Evolutionary conservation across 2,329 filamentous ascomycete genomes (phyloP).

Genomic region (Fusarium sp.): DNA sequence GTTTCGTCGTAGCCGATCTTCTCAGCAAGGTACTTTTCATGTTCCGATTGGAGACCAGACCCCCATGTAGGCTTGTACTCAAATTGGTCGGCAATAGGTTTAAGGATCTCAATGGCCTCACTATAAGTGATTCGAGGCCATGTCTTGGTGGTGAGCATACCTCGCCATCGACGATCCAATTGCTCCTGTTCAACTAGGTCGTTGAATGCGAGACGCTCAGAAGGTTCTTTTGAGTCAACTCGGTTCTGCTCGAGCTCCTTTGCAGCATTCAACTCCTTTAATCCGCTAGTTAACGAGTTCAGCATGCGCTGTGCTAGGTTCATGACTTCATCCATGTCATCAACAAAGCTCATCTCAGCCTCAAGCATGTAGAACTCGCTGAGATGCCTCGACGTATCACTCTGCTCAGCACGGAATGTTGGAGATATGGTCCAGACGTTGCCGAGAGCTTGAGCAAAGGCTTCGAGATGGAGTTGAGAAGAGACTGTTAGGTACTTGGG

Average conservation of each 20-base stretch:
- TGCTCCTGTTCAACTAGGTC: conserved; percentile 56
- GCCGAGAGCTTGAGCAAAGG: conserved; percentile 86
- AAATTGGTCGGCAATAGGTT: conserved; percentile 71
- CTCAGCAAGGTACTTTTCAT: conserved; percentile 88
- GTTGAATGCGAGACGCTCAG: conserved; percentile 56
- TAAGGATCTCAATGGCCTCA: conserved; percentile 77
- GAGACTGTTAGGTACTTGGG: conserved; percentile 98
- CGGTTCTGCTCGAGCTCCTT: conserved; percentile 56
- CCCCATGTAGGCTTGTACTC: conserved; percentile 76
- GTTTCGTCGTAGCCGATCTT: conserved; percentile 64
- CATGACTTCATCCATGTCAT: conserved; percentile 78
- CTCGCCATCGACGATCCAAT: conserved; percentile 77
- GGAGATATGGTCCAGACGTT: conserved; percentile 95
- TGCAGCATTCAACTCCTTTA: conserved; percentile 56
- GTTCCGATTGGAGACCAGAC: conserved; percentile 84
- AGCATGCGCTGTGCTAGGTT: conserved; percentile 84
- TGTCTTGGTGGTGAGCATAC: conserved; percentile 61
- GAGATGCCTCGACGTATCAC: conserved; percentile 91
- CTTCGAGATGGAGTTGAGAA: conserved; percentile 92
- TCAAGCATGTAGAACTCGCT: conserved; percentile 99
- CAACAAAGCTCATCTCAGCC: conserved; percentile 84
- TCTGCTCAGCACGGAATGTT: conserved; percentile 92
- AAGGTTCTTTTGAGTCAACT: conserved; percentile 50
- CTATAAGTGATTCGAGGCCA: conserved; percentile 91
- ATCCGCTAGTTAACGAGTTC: conserved; percentile 58